A percentile compares a stretch with the other conserved stretches of the same genome.
phyloP scores from a whole-genome alignment of 495 filamentous ascomycete species.

The Podospora fimiseda region DNA sequence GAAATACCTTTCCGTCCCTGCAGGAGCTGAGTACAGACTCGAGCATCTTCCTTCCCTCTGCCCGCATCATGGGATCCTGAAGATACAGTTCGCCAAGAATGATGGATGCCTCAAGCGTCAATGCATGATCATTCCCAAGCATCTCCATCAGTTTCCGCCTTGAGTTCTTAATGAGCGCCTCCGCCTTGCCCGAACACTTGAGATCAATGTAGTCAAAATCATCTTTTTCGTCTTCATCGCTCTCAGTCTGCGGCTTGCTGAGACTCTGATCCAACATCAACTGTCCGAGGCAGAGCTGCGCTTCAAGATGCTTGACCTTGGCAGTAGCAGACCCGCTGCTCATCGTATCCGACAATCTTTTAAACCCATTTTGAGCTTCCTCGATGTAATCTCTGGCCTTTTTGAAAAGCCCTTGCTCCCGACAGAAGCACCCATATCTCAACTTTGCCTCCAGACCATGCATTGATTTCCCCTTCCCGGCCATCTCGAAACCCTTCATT shows the following conservation, averaged over 20 bases:
- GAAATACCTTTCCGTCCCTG: neutral
- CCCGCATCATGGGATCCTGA: neutral
- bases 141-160: neutral
- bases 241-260: neutral
- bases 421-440: neutral
- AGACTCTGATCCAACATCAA: neutral
- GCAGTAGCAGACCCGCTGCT: neutral
- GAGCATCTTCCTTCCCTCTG: neutral
- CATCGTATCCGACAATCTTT: neutral
- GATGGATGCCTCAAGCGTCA: neutral
- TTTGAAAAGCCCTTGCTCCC: neutral
- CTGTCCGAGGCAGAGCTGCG: neutral
- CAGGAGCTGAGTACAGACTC: neutral
- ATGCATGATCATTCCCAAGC: neutral
- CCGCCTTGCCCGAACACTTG: neutral
- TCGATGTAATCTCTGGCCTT: neutral
- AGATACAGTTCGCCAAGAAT: neutral
- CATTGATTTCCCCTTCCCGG: neutral
- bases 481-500: neutral
- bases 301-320: neutral
- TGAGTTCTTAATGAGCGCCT: neutral
- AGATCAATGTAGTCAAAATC: neutral
- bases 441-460: neutral
- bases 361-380: neutral
- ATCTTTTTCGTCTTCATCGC: neutral